These are phyloP conservation scores for Arctium minus DNA, from an alignment of 129 eudicot species.

Conservation along the genomic window DNA sequence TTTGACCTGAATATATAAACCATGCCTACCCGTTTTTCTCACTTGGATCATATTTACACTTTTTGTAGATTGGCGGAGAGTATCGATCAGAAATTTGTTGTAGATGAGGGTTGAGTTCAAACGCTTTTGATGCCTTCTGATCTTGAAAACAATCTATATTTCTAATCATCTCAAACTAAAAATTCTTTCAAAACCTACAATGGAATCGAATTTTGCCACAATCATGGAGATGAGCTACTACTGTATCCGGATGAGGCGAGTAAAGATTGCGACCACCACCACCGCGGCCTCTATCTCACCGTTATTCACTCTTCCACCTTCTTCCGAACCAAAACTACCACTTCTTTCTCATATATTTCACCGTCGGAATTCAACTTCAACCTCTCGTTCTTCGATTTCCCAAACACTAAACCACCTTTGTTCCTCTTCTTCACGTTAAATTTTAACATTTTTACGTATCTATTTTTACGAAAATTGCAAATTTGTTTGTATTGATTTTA, in stretches of 20 bases:
- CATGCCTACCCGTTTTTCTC: too few relatives aligned
- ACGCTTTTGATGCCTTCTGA: too few relatives aligned
- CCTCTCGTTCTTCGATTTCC: conserved; percentile 8
- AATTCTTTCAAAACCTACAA: not conserved
- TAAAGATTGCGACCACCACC: conserved; percentile 19
- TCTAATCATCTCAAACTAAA: too few relatives aligned
- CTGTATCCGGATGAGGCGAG: conserved; percentile 36
- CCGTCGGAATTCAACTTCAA: conserved; percentile 34
- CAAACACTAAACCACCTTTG: conserved; percentile 8
- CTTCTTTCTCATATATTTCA: conserved; percentile 4
- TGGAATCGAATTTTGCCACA: not conserved
- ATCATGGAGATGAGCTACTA: conserved; percentile 15
- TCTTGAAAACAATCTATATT: too few relatives aligned
- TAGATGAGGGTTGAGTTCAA: too few relatives aligned
- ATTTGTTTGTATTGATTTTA: not conserved
- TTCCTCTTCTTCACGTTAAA: conserved; percentile 22
- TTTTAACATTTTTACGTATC: not conserved
- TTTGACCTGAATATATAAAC: too few relatives aligned
- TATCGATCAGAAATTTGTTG: too few relatives aligned
- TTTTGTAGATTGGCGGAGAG: too few relatives aligned
- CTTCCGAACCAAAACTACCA: conserved; percentile 3
- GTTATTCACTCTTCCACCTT: not conserved
- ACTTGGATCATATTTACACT: too few relatives aligned
- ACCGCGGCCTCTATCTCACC: conserved; percentile 17
- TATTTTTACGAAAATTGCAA: not conserved